phyloP scores from a whole-genome alignment of 2,329 filamentous ascomycete species.

The Colletotrichum sp. region DNA sequence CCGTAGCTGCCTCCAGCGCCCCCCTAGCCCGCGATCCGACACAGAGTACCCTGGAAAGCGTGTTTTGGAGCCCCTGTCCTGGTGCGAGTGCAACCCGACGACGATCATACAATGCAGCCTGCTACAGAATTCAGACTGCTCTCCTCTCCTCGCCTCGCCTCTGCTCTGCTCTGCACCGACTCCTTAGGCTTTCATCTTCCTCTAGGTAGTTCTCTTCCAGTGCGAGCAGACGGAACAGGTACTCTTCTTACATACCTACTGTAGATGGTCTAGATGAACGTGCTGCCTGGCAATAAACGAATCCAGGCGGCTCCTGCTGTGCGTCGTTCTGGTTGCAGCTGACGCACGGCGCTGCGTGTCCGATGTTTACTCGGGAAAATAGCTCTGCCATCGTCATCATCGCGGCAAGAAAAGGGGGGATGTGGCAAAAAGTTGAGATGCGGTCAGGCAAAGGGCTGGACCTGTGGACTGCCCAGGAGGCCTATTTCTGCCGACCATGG shows the following conservation, averaged over 20 bases:
- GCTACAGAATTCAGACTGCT: conserved; percentile 13
- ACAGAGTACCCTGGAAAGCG: background rate
- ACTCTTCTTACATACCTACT: background rate
- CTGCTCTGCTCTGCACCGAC: background rate
- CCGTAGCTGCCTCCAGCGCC: background rate
- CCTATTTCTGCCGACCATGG: background rate
- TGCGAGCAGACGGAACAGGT: background rate
- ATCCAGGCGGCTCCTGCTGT: background rate
- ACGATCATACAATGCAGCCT: conserved; percentile 18
- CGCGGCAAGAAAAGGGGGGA: background rate
- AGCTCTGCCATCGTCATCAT: background rate
- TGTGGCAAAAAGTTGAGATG: background rate
- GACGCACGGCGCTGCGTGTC: background rate
- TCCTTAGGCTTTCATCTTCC: background rate
- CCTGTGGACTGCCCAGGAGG: background rate
- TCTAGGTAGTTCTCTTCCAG: background rate
- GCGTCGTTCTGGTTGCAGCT: background rate
- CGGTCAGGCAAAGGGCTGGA: background rate
- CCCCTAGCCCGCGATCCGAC: background rate
- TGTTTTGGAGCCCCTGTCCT: background rate
- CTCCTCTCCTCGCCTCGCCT: too few species aligned
- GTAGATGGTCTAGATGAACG: background rate
- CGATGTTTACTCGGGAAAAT: background rate
- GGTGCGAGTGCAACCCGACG: background rate
- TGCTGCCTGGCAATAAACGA: background rate